Percentiles rank a stretch among this genome's conserved stretches.
phyloP scores from a whole-genome alignment of 441 rosid genomes.

The Populus hybrid region DNA sequence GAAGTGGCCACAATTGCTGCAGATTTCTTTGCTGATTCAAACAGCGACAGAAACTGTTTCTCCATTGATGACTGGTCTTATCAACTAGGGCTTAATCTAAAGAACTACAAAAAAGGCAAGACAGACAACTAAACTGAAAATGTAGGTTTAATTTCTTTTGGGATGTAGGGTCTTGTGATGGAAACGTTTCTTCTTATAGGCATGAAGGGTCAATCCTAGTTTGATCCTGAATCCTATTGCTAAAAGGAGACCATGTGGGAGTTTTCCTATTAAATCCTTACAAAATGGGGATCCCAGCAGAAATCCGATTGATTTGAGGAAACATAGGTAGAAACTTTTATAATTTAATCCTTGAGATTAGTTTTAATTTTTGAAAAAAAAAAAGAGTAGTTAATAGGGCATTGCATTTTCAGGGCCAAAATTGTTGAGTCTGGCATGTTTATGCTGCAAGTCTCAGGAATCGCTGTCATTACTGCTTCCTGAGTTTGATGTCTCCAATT shows the following conservation, averaged over 20 bases:
- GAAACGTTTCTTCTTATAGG: neutral
- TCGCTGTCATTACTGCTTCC: neutral
- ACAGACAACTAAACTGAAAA: neutral
- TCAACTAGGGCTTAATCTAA: neutral
- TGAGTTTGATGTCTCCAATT: neutral
- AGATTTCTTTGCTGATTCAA: neutral
- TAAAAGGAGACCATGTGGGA: too few relatives aligned
- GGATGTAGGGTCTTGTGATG: neutral
- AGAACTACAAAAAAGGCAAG: neutral
- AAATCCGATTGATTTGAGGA: too few relatives aligned
- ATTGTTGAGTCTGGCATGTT: neutral
- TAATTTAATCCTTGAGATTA: too few relatives aligned
- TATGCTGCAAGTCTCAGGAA: neutral
- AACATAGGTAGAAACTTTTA: too few relatives aligned
- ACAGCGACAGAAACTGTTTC: neutral
- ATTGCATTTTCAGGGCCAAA: neutral
- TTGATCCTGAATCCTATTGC: too few relatives aligned
- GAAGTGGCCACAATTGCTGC: neutral
- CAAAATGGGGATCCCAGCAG: too few relatives aligned
- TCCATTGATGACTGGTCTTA: neutral
- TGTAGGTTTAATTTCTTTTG: neutral
- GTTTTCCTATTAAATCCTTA: too few relatives aligned
- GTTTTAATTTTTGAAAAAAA: too few relatives aligned
- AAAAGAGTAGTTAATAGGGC: too few relatives aligned
- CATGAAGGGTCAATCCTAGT: neutral